Evolutionary conservation across 1,284 basidiomycete genomes (phyloP), one percentile per base, ranked within the genome.

Genomic region (Fistulina hepatica): DNA sequence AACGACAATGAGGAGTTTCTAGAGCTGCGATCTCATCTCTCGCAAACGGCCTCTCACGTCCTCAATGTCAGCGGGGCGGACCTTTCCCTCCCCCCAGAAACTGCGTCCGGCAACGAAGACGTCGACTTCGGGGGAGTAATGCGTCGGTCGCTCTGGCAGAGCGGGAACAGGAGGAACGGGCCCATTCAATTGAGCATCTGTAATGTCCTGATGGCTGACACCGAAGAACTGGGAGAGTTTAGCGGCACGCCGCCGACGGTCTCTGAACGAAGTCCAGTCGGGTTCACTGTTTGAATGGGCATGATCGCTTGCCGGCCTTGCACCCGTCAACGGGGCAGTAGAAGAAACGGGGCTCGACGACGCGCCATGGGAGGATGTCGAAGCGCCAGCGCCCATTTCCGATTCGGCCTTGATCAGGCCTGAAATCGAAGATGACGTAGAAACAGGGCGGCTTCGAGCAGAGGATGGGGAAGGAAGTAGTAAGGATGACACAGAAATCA

Each of bases 171-270:
- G 31, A 9, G 13, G 12, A 13, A n/a, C n/a, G n/a, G 33, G n/a
- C 12, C 31, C 36, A 11, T 58, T 39, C 3, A 56, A 52, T n/a
- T n/a, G n/a, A n/a, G n/a, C n/a, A 23, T 49, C 43, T 9, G 50
- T 55, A 23, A 76, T 54, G 44, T 74, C 66, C 35, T 65, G 60
- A 47, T 67, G 65, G 21, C 57, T 60, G 21, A 77, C 72, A 5
- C 75, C 76, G 51, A 78, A 76, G 53, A 76, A 76, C 28, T 64
- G 63, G 6, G 66, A 61, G 33, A 76, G 55, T 52, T 76, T 76
- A 39, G 65, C 67, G 15, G 65, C 68, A 26, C 71, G 64, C n/a
- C 61, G 52, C 12, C 66, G 59, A 15, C 66, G 63, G 36, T 63
- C 58, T 32, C 59, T 62, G 52, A 69, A 67, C 21, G 54, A n/a